A percentile compares a stretch with the other conserved stretches of the same genome.
Evolutionary conservation across 306 rosid species (phyloP).

Genomic region (Delonix regia): DNA sequence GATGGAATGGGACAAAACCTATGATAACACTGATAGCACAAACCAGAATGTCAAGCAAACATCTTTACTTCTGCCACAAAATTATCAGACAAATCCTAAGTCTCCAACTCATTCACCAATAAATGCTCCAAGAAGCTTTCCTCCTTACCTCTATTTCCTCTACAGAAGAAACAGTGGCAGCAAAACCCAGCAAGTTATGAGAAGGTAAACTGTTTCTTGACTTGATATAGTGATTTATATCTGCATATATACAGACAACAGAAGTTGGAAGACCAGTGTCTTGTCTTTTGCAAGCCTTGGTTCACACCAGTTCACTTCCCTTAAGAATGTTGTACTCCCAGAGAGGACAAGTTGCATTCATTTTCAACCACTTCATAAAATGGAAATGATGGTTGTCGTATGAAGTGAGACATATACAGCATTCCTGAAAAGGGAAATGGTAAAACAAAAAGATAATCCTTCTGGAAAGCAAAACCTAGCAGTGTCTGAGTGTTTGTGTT

Average conservation of each 20-base stretch:
- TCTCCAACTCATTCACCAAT: conserved; percentile 36
- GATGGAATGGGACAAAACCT: neutral
- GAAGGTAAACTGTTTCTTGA: conserved; percentile 43
- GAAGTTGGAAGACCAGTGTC: conserved; percentile 12
- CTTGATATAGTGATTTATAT: conserved; percentile 41
- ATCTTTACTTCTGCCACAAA: neutral
- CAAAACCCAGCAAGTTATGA: conserved; percentile 36
- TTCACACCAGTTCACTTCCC: conserved; percentile 73
- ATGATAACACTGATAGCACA: neutral
- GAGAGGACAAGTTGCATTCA: conserved; percentile 99
- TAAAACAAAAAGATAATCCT: conserved; percentile 9
- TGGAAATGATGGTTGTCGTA: conserved; percentile 98
- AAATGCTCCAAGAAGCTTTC: conserved; percentile 35
- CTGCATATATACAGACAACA: conserved; percentile 45
- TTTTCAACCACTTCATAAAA: conserved; percentile 82
- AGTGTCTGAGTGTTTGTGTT: neutral
- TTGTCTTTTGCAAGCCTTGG: conserved; percentile 23
- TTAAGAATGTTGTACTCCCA: conserved; percentile 95
- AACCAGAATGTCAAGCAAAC: conserved; percentile 8
- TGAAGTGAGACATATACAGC: conserved; percentile 90
- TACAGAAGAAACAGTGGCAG: conserved; percentile 36
- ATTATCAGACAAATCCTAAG: conserved; percentile 17
- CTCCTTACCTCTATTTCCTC: conserved; percentile 46
- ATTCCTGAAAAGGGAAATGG: conserved; percentile 62
- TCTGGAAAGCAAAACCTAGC: conserved; percentile 7